Percentiles rank a stretch among this genome's conserved stretches.
Evolutionary conservation across 2,329 filamentous ascomycete genomes (phyloP).

Genomic region (Colletotrichum destructivum): DNA sequence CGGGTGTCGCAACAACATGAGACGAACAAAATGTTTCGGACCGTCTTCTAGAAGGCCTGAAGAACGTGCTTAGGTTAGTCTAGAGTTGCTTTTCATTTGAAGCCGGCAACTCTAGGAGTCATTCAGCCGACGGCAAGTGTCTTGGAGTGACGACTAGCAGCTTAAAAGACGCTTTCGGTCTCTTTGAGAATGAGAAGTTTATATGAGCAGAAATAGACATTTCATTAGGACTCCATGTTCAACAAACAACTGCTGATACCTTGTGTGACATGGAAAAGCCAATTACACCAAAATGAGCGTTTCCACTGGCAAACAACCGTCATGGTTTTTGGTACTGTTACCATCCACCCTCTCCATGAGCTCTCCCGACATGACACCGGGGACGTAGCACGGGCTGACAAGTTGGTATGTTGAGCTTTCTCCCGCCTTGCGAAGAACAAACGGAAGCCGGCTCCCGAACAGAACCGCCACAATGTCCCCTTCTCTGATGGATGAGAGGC

Average conservation of each 20-base stretch:
- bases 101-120: too few relatives aligned
- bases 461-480: slow-evolving; percentile 13
- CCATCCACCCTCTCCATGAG: neutral
- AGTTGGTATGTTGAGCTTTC: neutral
- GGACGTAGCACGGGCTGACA: slow-evolving; percentile 6
- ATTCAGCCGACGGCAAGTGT: too few relatives aligned
- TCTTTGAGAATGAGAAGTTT: too few relatives aligned
- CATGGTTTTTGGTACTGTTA: neutral
- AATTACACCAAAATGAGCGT: neutral
- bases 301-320: neutral
- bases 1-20: neutral
- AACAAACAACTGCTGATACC: too few relatives aligned
- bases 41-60: neutral
- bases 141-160: too few relatives aligned
- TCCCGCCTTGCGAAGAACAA: neutral
- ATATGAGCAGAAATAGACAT: too few relatives aligned
- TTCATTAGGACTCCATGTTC: too few relatives aligned
- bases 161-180: too few relatives aligned
- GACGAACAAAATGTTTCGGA: neutral
- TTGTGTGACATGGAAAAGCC: too few relatives aligned
- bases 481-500: neutral
- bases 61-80: too few relatives aligned
- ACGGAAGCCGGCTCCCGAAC: slow-evolving; percentile 5
- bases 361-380: slow-evolving; percentile 4
- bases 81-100: too few relatives aligned